Evolutionary conservation across 768 basidiomycete genomes (phyloP), one percentile per base, ranked within the genome.

Genomic region (Epithele typhae): DNA sequence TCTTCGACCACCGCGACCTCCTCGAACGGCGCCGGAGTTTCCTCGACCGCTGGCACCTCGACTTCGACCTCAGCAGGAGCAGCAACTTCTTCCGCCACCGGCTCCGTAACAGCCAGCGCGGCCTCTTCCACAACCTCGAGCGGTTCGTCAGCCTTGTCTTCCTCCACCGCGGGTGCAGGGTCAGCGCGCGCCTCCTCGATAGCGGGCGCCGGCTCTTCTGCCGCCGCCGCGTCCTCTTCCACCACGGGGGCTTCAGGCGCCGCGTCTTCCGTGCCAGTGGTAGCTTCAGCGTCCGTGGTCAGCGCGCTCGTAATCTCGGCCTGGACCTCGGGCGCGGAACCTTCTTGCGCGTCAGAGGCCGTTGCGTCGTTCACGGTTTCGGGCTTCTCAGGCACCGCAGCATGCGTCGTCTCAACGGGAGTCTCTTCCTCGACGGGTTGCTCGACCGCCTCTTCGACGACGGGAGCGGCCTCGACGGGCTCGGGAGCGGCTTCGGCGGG

Each of bases 401-500:
- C 42, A 18, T 40, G 41, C 14, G 41, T 17, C 5, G 37, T 37
- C 24, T 40, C 39, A 17, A 23, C 43, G n/a, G 19, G 10, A 3
- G 27, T 37, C 25, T 54, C 46, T 17, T 27, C 44, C n/a, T 25
- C 23, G 37, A 27, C 37, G 25, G 35, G 35, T 30, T 30, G 27
- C 25, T 48, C 38, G 32, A 30, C 34, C 7, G 32, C 33, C 18
- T 15, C 51, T 18, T 43, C 46, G 18, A 17, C 39, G 37, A 34
- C 39, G 11, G 19, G n/a, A 18, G 25, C 25, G 37, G 18, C 18
- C 40, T 53, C 49, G 25, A 50, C 43, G 22, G 36, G 27, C 27
- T 30, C 27, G 14, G 27, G 14, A 30, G 27, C 14, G 14, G 27
- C 27, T 7, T 7, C 27, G 14, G 27, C 27, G 27, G 27, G 27